phyloP scores from a whole-genome alignment of 805 yeast genomes.

The Ogataea angusta region DNA sequence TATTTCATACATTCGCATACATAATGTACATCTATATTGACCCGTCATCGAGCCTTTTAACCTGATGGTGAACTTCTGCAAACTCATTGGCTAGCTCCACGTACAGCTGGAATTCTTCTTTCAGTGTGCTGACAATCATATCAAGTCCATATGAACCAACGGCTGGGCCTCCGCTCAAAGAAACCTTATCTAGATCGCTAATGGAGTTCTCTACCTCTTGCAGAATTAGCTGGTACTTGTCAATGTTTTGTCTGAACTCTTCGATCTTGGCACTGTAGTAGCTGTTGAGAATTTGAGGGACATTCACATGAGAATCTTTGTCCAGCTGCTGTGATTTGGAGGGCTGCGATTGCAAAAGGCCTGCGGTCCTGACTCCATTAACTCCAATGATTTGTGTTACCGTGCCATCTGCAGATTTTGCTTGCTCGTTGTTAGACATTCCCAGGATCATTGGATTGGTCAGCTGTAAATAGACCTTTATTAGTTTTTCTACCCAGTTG shows the following conservation, averaged over 20 bases:
- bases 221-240: slow-evolving; percentile 45
- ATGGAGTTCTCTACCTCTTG: slow-evolving; percentile 61
- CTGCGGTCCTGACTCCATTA: slow-evolving; percentile 28
- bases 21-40: slow-evolving; percentile 12
- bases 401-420: slow-evolving; percentile 21
- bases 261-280: slow-evolving; percentile 48
- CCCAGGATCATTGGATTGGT: slow-evolving; percentile 34
- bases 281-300: slow-evolving; percentile 47
- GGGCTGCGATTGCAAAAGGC: slow-evolving; percentile 12
- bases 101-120: slow-evolving; percentile 65
- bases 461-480: slow-evolving; percentile 35
- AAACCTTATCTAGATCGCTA: slow-evolving; percentile 52
- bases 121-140: slow-evolving; percentile 57
- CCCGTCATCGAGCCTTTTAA: slow-evolving; percentile 30
- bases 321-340: slow-evolving; percentile 34
- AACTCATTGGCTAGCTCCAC: slow-evolving; percentile 73
- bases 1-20: slow-evolving; percentile 5
- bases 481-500: slow-evolving; percentile 38
- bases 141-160: slow-evolving; percentile 40
- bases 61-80: slow-evolving; percentile 65
- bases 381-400: slow-evolving; percentile 30
- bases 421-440: slow-evolving; percentile 20
- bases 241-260: slow-evolving; percentile 43
- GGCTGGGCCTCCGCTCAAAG: slow-evolving; percentile 26
- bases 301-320: slow-evolving; percentile 39